Conservation (phyloP, 768 basidiomycete species). For the Auriscalpium vulgare region DNA sequence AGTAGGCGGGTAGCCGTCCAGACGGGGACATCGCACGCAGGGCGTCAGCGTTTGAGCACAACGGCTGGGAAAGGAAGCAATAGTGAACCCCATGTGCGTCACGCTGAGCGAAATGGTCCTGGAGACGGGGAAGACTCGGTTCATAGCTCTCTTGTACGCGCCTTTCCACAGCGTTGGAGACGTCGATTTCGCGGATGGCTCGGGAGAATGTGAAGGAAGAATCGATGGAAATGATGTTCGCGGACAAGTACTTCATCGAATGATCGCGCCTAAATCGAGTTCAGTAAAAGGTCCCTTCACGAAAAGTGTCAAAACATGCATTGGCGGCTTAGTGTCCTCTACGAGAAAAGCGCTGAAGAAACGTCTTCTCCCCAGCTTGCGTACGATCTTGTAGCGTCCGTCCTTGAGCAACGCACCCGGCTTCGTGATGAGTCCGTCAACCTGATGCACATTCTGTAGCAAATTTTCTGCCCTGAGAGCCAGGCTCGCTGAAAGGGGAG, state of each 20-base stretch:
- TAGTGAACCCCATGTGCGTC: neutral
- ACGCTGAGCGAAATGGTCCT: neutral
- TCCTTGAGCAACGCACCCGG: no score
- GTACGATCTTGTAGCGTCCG: no score
- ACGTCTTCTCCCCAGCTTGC: neutral
- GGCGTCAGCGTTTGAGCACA: neutral
- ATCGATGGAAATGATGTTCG: neutral
- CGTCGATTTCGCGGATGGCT: neutral
- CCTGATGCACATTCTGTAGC: no score
- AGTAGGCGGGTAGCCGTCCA: neutral
- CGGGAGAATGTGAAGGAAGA: neutral
- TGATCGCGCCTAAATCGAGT: neutral
- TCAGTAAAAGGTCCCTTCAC: neutral
- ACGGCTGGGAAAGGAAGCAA: neutral
- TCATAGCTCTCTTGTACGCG: fast-evolving
- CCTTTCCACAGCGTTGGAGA: neutral
- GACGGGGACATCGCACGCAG: neutral
- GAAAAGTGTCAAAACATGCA: neutral
- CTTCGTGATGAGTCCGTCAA: no score
- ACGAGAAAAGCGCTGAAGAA: neutral
- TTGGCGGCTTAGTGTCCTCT: neutral
- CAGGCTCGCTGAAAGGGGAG: no score
- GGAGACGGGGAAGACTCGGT: neutral
- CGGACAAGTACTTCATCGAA: neutral
- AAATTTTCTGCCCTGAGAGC: no score